Evolutionary conservation across 2,329 filamentous ascomycete genomes (phyloP).

Genomic region (Stylonectria norvegica): DNA sequence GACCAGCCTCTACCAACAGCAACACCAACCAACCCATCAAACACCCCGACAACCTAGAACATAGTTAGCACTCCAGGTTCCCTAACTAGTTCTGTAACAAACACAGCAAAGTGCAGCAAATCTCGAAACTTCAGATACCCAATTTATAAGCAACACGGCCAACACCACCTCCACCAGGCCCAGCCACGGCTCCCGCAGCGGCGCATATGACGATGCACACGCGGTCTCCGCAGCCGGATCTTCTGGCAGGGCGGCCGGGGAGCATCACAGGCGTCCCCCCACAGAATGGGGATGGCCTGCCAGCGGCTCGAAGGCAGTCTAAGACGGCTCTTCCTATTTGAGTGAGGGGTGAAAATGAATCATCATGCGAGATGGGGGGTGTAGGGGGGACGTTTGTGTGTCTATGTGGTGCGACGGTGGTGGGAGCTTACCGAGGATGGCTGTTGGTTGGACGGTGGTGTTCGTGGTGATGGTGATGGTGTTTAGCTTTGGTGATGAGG

Average conservation of each 20-base stretch:
- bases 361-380: conserved; percentile 41
- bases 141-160: conserved; percentile 45
- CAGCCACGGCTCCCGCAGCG: conserved; percentile 16
- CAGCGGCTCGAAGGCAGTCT: conserved; percentile 34
- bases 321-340: conserved; percentile 47
- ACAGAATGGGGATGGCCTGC: conserved; percentile 1
- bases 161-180: conserved; percentile 33
- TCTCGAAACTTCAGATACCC: conserved; percentile 43
- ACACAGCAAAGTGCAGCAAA: conserved; percentile 4
- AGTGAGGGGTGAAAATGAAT: conserved; percentile 38
- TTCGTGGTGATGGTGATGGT: no score
- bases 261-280: background rate
- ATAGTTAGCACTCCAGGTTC: background rate
- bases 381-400: no score
- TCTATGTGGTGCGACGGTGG: no score
- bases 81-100: background rate
- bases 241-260: conserved; percentile 7
- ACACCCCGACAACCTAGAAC: background rate
- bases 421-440: no score
- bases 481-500: no score
- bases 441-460: no score
- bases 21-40: background rate
- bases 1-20: background rate
- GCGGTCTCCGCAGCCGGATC: conserved; percentile 1
- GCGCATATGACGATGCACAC: conserved; percentile 1